These are phyloP conservation scores for Penicillium canariense DNA, from an alignment of 495 filamentous ascomycete genomes.

Conservation along the genomic window DNA sequence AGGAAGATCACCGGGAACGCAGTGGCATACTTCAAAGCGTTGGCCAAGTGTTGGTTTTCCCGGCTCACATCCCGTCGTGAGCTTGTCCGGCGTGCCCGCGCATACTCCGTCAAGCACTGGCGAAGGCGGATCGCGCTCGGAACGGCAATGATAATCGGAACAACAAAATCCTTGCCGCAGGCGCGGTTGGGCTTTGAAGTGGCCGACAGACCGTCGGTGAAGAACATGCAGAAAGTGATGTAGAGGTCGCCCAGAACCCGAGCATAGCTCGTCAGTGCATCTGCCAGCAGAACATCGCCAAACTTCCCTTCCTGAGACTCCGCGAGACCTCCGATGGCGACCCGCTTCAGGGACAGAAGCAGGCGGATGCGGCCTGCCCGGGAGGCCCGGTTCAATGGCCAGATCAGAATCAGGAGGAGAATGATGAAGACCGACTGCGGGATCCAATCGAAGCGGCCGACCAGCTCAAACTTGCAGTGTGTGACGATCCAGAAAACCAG, in stretches of 20 bases:
- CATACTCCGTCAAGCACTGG: slow-evolving; percentile 88
- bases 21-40: slow-evolving; percentile 86
- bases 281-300: slow-evolving; percentile 89
- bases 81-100: slow-evolving; percentile 59
- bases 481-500: slow-evolving; percentile 80
- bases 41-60: slow-evolving; percentile 84
- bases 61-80: slow-evolving; percentile 49
- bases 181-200: slow-evolving; percentile 77
- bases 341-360: slow-evolving; percentile 65
- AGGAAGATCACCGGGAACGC: slow-evolving; percentile 91
- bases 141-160: slow-evolving; percentile 76
- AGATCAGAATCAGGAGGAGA: slow-evolving; percentile 64
- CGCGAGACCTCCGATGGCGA: slow-evolving; percentile 77
- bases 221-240: slow-evolving; percentile 86
- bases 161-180: slow-evolving; percentile 71
- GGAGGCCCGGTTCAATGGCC: slow-evolving; percentile 69
- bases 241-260: slow-evolving; percentile 89
- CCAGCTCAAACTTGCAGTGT: slow-evolving; percentile 59
- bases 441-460: slow-evolving; percentile 73
- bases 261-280: slow-evolving; percentile 91
- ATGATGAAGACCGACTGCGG: slow-evolving; percentile 76
- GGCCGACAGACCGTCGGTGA: slow-evolving; percentile 61
- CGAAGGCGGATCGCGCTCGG: slow-evolving; percentile 84
- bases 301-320: slow-evolving; percentile 82
- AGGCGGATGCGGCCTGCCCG: slow-evolving; percentile 73